A percentile compares a stretch with the other conserved stretches of the same genome.
Evolutionary conservation across 768 basidiomycete species (phyloP).

Genomic region (Serendipita vermifera): DNA sequence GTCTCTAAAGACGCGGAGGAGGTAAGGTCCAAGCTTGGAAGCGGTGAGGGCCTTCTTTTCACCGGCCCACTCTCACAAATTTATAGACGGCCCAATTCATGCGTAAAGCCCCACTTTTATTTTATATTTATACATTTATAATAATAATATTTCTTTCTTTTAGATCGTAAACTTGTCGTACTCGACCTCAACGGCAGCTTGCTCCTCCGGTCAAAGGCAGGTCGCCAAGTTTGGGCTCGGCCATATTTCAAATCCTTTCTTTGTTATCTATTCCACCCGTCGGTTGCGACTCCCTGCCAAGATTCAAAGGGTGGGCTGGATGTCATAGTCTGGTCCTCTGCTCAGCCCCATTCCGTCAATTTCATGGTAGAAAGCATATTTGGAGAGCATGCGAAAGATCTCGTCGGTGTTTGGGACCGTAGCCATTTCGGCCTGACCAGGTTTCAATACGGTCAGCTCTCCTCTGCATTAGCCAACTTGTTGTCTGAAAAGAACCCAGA

Average conservation of each 20-base stretch:
- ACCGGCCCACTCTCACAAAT: too few species aligned
- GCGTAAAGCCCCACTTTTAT: too few species aligned
- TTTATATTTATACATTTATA: background rate
- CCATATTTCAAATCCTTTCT: constrained; percentile 7
- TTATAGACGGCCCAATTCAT: too few species aligned
- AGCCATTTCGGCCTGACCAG: constrained; percentile 57
- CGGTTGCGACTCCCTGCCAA: too few species aligned
- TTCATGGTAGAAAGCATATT: constrained; percentile 63
- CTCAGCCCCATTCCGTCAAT: constrained; percentile 63
- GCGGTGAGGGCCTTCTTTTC: too few species aligned
- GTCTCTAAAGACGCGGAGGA: background rate
- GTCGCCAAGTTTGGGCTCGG: background rate
- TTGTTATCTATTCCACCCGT: background rate
- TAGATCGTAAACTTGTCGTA: background rate
- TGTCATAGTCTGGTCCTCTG: constrained; percentile 89
- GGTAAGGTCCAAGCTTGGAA: background rate
- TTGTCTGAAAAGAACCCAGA: background rate
- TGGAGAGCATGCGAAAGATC: constrained; percentile 24
- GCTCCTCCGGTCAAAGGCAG: background rate
- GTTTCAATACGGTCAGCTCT: constrained; percentile 52
- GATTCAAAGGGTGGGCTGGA: too few species aligned
- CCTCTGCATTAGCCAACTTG: background rate
- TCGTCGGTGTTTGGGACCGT: constrained; percentile 65
- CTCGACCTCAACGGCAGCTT: constrained; percentile 4
- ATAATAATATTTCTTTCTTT: background rate